Percentiles rank a stretch among this genome's conserved stretches.
Conservation (phyloP, 208 protist genomes). For the Angomonas desouzai region DNA sequence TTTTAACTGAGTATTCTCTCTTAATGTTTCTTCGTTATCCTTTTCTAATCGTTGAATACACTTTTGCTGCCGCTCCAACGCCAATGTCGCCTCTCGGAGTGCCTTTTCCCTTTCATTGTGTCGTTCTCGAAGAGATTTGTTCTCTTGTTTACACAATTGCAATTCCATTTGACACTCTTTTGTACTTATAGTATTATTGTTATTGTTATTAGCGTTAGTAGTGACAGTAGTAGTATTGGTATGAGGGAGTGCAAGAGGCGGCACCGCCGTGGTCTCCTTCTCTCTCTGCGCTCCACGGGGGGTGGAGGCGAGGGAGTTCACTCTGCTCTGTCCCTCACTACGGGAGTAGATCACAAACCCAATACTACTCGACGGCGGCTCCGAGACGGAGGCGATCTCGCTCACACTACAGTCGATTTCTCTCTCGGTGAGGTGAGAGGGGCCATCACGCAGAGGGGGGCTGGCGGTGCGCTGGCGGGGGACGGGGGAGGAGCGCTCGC, state of each 20-base stretch:
- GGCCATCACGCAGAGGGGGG: not conserved
- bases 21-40: not conserved
- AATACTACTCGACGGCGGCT: not conserved
- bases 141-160: not conserved
- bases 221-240: not conserved
- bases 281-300: not conserved
- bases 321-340: not conserved
- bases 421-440: not conserved
- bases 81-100: not conserved
- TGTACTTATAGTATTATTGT: not conserved
- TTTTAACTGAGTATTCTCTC: not conserved
- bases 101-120: constrained; percentile 1
- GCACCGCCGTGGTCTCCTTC: too few species aligned
- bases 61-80: not conserved
- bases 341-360: constrained; percentile 1
- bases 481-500: not conserved
- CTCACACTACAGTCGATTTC: not conserved
- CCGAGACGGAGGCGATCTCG: not conserved
- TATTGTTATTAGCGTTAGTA: not conserved
- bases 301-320: not conserved
- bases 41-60: not conserved
- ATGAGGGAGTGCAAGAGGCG: too few species aligned
- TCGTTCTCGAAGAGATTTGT: not conserved
- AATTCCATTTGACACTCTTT: not conserved
- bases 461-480: not conserved